Base-by-base conservation (phyloP, 352 stramenopile species). In the Elongisporangium undulatum region DNA sequence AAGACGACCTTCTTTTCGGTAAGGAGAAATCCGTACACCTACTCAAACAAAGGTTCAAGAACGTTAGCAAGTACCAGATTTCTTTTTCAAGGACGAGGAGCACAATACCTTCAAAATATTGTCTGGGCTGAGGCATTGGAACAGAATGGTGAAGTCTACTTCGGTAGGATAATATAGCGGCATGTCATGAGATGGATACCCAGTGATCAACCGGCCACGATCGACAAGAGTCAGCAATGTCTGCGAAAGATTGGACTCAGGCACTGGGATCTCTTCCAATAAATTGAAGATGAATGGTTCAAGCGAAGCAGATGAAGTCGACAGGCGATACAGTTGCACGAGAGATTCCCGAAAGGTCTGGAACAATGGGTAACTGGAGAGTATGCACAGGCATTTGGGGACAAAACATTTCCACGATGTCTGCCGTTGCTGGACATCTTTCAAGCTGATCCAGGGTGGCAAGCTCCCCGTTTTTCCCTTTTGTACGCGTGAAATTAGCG, bases 1-100 rank as follows among this genome's bases (percentile, higher is more conserved):
- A 92, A 50, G 13, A 90, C 79, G 3, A 90, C 66, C 39, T 90
- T 90, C 56, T 86, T 87, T 61, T 92, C 82, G 0, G 78, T 84
- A 38, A 90, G 38, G 22, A 92, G 59, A 34, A 76, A 83, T 4
- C 64, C 63, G 52, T 89, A 89, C 0, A 81, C 59, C 70, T 85
- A 23, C 10, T 49, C 22, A 65, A 59, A 38, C 39, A 51, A 39
- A 51, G 19, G n/a, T n/a, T 24, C 7, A 49, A 58, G 8, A 45
- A 55, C 9, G 29, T 2, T 51, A 7, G 22, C 34, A 45, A 45
- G 2, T 17, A 4, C 34, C 2, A 5, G 34, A 16, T 17, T 45
- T 45, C 12, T 12, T 12, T 45, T 17, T 17, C 7, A 45, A 45
- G 13, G 34, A 45, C 16, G 15, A n/a, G 4, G 34, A 17, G 6